Base-by-base conservation (phyloP, 305 asterid genomes). In the Fraxinus paxiana region DNA sequence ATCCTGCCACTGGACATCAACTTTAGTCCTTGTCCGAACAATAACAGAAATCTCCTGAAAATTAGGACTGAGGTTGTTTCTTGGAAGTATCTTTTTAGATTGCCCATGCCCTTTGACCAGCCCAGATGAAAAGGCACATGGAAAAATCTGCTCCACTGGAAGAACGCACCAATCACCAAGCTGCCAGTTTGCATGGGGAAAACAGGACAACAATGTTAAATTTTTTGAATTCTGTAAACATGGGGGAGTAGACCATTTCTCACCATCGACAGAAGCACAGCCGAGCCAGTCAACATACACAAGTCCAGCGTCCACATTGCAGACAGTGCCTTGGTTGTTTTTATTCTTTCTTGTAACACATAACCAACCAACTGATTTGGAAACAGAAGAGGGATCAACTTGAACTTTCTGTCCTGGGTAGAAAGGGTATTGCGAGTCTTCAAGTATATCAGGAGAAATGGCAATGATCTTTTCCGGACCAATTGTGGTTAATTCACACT, bases 1-100 rank as follows among this genome's bases (percentile, higher is more conserved):
- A 59, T 96, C 98, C 86, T 96, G 99, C 99, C 99, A 96, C 30
- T 83, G 91, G 26, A 96, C 94, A 76, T 94, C 95, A 33, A 94
- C 89, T 82, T 85, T 93, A 41, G 92, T 91, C 88, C 87, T 94
- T n/a, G 91, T 92, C 90, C 86, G 91, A 5, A 84, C 87, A 74
- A 96, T 90, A 78, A 91, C 96, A 76, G 87, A 96, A 74, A 92
- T 84, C 59, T 89, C 87, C 61, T 84, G 91, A 81, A 78, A 77
- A 80, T 82, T 74, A 78, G 81, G 84, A 77, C 78, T 37, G 5
- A 26, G 30, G 51, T 67, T 85, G 77, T 79, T 78, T 72, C 73
- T 63, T 77, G 80, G 56, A 71, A 71, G 18, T 33, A 35, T 12
- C 61, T 63, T 83, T 79, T 86, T 84, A 8, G 82, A 71, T 72